phyloP scores from a whole-genome alignment of 768 basidiomycete genomes.

The Mycena kentingensis region DNA sequence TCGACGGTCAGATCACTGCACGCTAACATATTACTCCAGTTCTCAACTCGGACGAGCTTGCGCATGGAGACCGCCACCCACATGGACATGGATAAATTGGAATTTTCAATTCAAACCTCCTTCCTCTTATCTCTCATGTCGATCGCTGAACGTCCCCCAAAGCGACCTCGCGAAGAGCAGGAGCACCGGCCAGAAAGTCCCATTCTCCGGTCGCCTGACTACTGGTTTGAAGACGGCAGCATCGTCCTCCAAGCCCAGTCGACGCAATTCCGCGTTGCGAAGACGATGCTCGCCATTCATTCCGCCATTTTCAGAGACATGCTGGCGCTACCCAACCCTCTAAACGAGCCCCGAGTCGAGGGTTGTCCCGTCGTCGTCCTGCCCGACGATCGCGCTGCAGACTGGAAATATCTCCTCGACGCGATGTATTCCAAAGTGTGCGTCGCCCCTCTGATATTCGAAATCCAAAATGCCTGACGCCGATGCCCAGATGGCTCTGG shows the following conservation, averaged over 20 bases:
- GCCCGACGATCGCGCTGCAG: background rate
- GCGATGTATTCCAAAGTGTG: too few species aligned
- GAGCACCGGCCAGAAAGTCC: background rate
- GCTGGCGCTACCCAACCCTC: constrained; percentile 10
- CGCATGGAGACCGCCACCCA: too few species aligned
- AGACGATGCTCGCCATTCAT: constrained; percentile 7
- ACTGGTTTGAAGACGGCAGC: constrained; percentile 4
- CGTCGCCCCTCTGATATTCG: too few species aligned
- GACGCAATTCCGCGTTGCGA: constrained; percentile 9
- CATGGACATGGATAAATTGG: too few species aligned
- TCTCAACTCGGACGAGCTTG: too few species aligned
- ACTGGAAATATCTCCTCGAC: background rate
- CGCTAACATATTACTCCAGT: too few species aligned
- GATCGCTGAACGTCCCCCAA: too few species aligned
- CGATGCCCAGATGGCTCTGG: too few species aligned
- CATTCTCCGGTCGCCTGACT: background rate
- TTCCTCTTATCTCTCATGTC: too few species aligned
- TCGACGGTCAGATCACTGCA: too few species aligned
- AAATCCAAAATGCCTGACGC: too few species aligned
- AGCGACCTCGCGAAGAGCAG: background rate
- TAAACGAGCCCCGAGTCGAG: constrained; percentile 2
- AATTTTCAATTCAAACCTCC: too few species aligned
- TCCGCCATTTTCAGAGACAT: constrained; percentile 18
- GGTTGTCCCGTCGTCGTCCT: background rate
- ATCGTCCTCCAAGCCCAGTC: constrained; percentile 12